phyloP scores from a whole-genome alignment of 2,329 filamentous ascomycete species.

The Ophiostoma quercus region DNA sequence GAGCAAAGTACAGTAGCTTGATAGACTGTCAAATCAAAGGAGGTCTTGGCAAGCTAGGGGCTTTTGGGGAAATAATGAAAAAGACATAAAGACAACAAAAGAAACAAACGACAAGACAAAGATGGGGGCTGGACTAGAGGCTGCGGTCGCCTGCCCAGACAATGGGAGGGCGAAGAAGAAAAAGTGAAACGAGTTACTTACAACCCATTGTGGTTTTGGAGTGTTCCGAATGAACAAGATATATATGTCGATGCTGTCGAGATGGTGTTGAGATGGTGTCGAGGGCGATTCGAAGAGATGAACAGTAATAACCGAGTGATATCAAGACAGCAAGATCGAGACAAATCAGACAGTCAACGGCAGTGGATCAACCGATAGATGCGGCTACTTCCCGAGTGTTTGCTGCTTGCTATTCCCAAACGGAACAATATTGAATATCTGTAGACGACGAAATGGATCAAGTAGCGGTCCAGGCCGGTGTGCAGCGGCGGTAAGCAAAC shows the following conservation, averaged over 20 bases:
- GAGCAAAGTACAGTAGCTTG: neutral
- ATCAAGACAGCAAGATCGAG: neutral
- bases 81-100: neutral
- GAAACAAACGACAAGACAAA: neutral
- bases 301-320: too few relatives aligned
- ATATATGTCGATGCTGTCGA: neutral
- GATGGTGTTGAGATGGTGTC: neutral
- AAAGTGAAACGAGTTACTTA: neutral
- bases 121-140: conserved; percentile 1
- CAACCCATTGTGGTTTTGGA: neutral
- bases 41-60: neutral
- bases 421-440: neutral
- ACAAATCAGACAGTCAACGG: neutral
- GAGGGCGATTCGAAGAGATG: too few relatives aligned
- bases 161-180: neutral
- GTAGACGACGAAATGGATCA: neutral
- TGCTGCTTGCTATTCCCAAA: neutral
- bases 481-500: neutral
- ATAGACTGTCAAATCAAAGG: conserved; percentile 2
- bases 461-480: neutral
- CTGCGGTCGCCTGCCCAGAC: conserved; percentile 5
- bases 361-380: neutral
- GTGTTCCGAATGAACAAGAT: neutral
- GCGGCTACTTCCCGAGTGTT: neutral
- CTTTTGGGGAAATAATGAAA: conserved; percentile 1